Base-by-base conservation (phyloP, 805 yeast genomes). In the Komagataella ulmi region DNA sequence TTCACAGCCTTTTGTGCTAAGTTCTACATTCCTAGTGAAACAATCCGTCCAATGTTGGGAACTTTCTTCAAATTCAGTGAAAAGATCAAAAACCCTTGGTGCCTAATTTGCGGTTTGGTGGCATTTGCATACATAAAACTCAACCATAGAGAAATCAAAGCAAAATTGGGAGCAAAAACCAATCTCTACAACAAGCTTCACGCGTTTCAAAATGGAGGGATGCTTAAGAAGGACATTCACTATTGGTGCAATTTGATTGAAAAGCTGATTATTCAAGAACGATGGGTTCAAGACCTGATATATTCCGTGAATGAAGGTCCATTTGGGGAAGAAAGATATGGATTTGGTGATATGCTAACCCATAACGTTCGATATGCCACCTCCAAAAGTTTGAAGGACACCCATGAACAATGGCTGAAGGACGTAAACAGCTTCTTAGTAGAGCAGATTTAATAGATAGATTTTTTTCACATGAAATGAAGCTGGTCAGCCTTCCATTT, bases 51-150 rank as follows among this genome's bases (percentile, higher is more conserved):
- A 43, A 69, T 85, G 48, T 54, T 82, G 7, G 73, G 72, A 45
- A 74, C 80, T 1, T 83, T 74, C 56, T 65, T 71, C 45, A 63
- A 69, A 3, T 77, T 79, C 58, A 71, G 74, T 48, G 71, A 73
- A 47, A 77, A 79, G 55, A 74, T 82, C 45, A 75, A 75, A 43
- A 79, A 76, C 53, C 83, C 81, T 45, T 84, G 89, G 88, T 79
- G 80, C 6, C 62, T 85, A 19, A 76, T 84, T 2, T 81, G 86
- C 61, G 90, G 90, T 0, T 60, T 85, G 55, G 72, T 83, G 0
- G 69, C 82, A 43, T 75, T 82, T 17, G 81, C 83, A 12, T 80
- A 79, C 52, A 66, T 72, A 17, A 69, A 80, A 14, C 70, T 83
- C 36, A 80, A 81, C 61, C 72, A 75, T 52, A 69, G 69, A 19